Evolutionary conservation across 2,329 filamentous ascomycete species (phyloP).

Genomic region (Arthrinium puccinioides): DNA sequence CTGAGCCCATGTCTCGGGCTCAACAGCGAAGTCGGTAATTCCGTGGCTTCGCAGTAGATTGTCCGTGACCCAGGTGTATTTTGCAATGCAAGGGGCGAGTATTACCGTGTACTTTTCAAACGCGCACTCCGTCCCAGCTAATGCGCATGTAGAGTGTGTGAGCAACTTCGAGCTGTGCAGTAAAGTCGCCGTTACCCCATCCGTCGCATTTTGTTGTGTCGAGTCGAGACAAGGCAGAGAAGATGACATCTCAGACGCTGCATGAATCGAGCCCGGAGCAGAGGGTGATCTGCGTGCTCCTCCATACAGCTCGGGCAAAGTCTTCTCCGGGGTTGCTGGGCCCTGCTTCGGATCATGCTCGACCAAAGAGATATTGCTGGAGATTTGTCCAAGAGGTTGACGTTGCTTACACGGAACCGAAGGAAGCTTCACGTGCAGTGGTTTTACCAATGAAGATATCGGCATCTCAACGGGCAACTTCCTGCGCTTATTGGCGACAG

Average conservation of each 20-base stretch:
- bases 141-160: slow-evolving; percentile 19
- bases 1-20: slow-evolving; percentile 27
- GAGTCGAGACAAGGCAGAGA: slow-evolving; percentile 7
- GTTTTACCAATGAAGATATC: no score
- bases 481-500: no score
- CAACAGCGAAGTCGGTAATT: slow-evolving; percentile 22
- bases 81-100: slow-evolving; percentile 32
- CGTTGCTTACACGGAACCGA: no score
- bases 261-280: neutral
- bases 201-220: neutral
- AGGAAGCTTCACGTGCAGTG: no score
- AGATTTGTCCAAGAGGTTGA: no score
- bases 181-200: neutral
- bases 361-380: no score
- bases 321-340: no score
- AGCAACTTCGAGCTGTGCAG: neutral
- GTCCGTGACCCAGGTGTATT: slow-evolving; percentile 26
- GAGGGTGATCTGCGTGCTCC: no score
- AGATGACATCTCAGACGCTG: slow-evolving; percentile 10
- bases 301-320: no score
- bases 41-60: slow-evolving; percentile 35
- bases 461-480: no score
- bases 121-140: slow-evolving; percentile 26
- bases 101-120: slow-evolving; percentile 30
- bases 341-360: no score